phyloP scores from a whole-genome alignment of 1,284 basidiomycete species.

The Microbotryum saponariae region DNA sequence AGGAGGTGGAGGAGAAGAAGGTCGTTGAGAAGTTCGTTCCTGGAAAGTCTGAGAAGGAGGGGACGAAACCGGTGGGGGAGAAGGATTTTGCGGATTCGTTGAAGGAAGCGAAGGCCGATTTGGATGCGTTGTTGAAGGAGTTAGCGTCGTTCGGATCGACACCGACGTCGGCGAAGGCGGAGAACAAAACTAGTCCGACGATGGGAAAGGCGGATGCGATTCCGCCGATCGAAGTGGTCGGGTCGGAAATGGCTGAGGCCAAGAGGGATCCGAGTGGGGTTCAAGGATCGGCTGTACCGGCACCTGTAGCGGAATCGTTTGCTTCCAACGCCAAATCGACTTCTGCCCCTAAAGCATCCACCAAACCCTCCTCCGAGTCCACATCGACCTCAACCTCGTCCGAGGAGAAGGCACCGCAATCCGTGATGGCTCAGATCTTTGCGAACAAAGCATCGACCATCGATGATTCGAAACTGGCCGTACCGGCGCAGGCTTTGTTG shows the following conservation, averaged over 20 bases:
- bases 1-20: neutral
- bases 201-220: too few relatives aligned
- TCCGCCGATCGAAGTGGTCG: too few relatives aligned
- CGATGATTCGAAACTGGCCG: conserved; percentile 14
- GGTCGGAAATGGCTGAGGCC: too few relatives aligned
- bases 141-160: neutral
- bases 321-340: neutral
- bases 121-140: conserved; percentile 21
- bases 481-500: conserved; percentile 17
- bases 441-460: conserved; percentile 5
- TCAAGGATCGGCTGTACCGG: conserved; percentile 11
- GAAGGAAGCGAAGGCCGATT: conserved; percentile 18
- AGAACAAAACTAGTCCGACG: too few relatives aligned
- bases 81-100: conserved; percentile 4
- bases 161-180: too few relatives aligned
- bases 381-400: neutral
- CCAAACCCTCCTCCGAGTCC: neutral
- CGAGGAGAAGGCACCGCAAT: neutral
- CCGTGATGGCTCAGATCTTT: too few relatives aligned
- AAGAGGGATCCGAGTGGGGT: too few relatives aligned
- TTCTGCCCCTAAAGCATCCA: neutral
- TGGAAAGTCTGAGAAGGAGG: neutral
- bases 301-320: conserved; percentile 23
- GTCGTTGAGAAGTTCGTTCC: neutral
- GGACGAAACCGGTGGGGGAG: neutral